Evolutionary conservation across 257 asterid genomes (phyloP).

Genomic region (Rauvolfia tetraphylla): DNA sequence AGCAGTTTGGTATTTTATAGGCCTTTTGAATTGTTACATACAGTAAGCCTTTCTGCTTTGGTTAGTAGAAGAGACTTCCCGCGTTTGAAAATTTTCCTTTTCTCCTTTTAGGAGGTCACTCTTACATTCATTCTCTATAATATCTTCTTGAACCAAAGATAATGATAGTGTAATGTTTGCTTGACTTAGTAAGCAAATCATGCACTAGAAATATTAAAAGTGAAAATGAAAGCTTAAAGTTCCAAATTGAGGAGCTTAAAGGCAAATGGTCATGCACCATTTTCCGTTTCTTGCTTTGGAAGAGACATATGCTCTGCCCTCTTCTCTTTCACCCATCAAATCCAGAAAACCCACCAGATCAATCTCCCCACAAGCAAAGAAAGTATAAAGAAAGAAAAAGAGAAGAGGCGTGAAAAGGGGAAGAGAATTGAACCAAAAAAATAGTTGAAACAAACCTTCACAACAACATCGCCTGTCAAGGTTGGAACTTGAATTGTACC

Average conservation of each 20-base stretch:
- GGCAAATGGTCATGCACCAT: too few species aligned
- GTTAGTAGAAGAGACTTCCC: background rate
- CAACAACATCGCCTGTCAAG: constrained; percentile 79
- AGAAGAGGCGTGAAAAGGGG: background rate
- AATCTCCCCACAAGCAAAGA: background rate
- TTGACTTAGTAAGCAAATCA: background rate
- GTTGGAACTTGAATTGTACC: constrained; percentile 94
- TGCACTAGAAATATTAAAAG: background rate
- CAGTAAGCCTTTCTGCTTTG: background rate
- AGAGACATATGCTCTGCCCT: background rate
- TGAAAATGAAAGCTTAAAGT: background rate
- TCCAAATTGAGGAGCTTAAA: too few species aligned
- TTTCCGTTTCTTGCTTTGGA: too few species aligned
- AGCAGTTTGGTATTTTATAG: background rate
- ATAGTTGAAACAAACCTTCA: constrained; percentile 55
- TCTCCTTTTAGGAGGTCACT: background rate
- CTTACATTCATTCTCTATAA: background rate
- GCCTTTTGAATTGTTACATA: background rate
- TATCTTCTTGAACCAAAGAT: background rate
- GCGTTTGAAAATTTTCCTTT: background rate
- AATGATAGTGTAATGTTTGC: background rate
- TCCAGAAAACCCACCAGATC: background rate
- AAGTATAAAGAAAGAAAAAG: background rate
- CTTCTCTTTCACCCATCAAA: too few species aligned
- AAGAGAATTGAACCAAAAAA: background rate